Evolutionary conservation across 2,329 filamentous ascomycete species (phyloP), one percentile per base, ranked within the genome.

Genomic region (Anisogramma anomala): DNA sequence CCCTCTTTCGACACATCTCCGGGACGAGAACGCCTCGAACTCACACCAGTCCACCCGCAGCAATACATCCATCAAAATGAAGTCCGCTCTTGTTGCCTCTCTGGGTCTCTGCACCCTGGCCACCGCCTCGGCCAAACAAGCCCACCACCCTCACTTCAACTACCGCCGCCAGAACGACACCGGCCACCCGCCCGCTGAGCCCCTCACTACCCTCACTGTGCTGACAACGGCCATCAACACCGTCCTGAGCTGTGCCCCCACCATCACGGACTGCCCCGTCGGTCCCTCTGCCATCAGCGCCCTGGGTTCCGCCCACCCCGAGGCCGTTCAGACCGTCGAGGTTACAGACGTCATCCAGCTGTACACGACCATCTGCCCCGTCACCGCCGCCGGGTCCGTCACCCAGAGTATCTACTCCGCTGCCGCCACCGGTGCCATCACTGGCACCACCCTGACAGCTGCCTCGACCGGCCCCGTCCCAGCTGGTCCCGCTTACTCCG

Each of bases 91-190:
- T 47, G 49, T 62, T 42, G 55, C 67, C 38, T 48, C 56, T 50
- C 50, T 69, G 49, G 65, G 63, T 60, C 57, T 68, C 49, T 66
- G 63, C 56, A 60, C 60, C 49, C 53, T 65, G 36, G 57, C 61
- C 39, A 52, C 58, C 36, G 69, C 67, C 54, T 60, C 22, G 36
- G 34, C 63, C 53, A 62, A 64, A 45, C 56, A 58, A 49, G 58
- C 59, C 48, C 59, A 55, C 33, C 58, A 63, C 53, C 52, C 56
- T 47, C 48, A 52, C 49, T 48, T 52, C 41, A 49, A 58, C 41
- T 52, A 53, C 45, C 50, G 50, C 41, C 53, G 53, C 35, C 48
- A 52, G 36, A 57, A 56, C 46, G 35, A 41, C n/a, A 49, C 47
- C 10, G 22, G 15, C 23, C 33, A 25, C 18, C 43, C 9, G 5